Evolutionary conservation across 2,329 filamentous ascomycete species (phyloP), one percentile per base, ranked within the genome.

Genomic region (Aschersonia sp.): DNA sequence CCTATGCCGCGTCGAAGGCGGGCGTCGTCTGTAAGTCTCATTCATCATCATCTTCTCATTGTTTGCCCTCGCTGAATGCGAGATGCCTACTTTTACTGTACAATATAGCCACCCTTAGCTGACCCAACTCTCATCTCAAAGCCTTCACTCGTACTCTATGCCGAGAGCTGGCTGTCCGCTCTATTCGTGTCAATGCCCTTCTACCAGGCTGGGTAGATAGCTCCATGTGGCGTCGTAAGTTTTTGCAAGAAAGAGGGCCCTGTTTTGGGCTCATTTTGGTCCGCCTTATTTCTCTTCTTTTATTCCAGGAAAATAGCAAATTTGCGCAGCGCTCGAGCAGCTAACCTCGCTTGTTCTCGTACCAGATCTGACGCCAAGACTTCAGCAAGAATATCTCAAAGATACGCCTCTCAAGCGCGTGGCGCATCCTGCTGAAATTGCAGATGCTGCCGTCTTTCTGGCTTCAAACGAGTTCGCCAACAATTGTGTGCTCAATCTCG

Each of bases 161-260:
- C 42, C 71, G 66, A 45, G 80, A 88, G 65, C 64, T 82, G 55
- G 76, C 75, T 46, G 65, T 69, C 51, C 68, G 71, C 45, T 74
- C 75, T 45, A 74, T 94, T 50, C 74, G 89, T 31, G 83, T 86
- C 44, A 94, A 94, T 65, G 82, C 82, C 31, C 78, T 94, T 53
- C 68, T 91, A 42, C 88, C 88, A 1, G 88, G 88, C 5, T 94
- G 91, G 68, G 82, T 94, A 54, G 72, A 84, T 49, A 91, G 86
- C 44, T 75, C 79, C 45, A 94, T 94, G 86, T 87, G 84, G 54
- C 65, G 75, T 60, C 70, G 85, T 89, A 65, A 65, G 68, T 63
- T 47, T 53, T 46, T 49, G 32, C 32, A 7, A 38, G 12, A 38
- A 9, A 38, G 32, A 20, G 20, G 20, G 20, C 20, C 20, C 20